Evolutionary conservation across 2,329 filamentous ascomycete species (phyloP), one percentile per base, ranked within the genome.

Genomic region (Talaromyces sp.): DNA sequence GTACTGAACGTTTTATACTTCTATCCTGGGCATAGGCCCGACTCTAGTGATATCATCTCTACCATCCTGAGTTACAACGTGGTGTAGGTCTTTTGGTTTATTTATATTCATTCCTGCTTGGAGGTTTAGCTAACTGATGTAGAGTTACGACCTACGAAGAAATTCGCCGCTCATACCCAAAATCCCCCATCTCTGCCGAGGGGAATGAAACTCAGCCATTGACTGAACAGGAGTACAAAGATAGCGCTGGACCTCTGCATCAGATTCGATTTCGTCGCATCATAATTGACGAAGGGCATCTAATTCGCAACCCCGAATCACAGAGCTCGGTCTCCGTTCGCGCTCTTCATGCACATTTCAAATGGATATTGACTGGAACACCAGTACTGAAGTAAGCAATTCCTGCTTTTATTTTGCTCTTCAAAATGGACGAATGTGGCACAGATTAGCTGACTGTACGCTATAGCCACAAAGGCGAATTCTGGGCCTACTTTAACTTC

Each of bases 81-180:
- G 2, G 55, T 62, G 61, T 62, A 52, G 27, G 60, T 40, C 44
- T 9, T 53, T 51, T 51, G 10, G 16, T 10, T 23, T 47, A 23
- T 23, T 2, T 14, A 30, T 33, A 30, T 57, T 40, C 4, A 14
- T 56, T 16, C 27, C 27, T 50, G 5, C 16, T 18, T 51, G 2
- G 16, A 2, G 14, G 0, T 7, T 28, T 51, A 10, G 18, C 44
- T 58, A 33, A 51, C 30, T 50, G 28, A 9, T 31, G 5, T 36
- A 76, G 73, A 18, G 63, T 78, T n/a, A 77, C 75, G 1, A 77
- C 72, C 8, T 78, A 78, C 56, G 61, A 71, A 2, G 72, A 78
- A 57, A 64, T 78, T 2, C 68, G 70, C 42, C 65, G 54, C 6
- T 76, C 74, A 7, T 75, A 74, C 63, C 74, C 74, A 4, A 62